Base-by-base conservation (phyloP, 495 filamentous ascomycete species). In the Podospora pseudopauciseta region DNA sequence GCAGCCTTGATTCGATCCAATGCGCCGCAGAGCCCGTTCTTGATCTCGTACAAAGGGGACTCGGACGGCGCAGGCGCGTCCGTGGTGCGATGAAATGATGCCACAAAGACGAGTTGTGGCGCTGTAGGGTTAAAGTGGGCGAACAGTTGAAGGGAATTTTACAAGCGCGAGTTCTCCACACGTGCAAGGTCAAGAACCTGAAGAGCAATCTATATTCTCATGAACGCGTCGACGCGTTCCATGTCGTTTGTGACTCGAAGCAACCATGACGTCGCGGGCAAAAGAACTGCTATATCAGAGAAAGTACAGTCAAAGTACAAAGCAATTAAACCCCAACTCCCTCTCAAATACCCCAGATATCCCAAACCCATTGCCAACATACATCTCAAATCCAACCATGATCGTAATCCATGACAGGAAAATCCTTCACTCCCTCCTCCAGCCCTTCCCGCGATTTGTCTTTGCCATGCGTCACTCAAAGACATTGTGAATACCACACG, bases 401-500 rank as follows among this genome's bases (percentile, higher is more conserved):
- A 49, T 49, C 5, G 39, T 49, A 49, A 49, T 13, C 9, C 39
- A 49, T 49, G 39, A 49, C 30, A 49, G 7, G 15, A 49, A 18
- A 16, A 49, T 49, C 39, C 7, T 49, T 13, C 39, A 18, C 39
- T 13, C 39, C 2, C 39, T 16, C 1, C 39, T 49, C 39, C 9
- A 49, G 13, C 15, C 15, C 39, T 16, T 16, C 15, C 15, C 13
- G 39, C 39, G 5, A 3, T 13, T 16, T 16, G 39, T 11, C 5
- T 49, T 49, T 13, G 6, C 39, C 39, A 13, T 11, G 39, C 39
- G 5, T 49, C 39, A 13, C 9, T 68, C 69, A 81, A 62, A 74
- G 62, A 67, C 79, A 82, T 44, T 72, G 71, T 5, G 76, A 72
- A 77, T 75, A 79, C 71, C 75, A 80, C 30, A 71, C 64, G 23